phyloP scores from a whole-genome alignment of 140 eudicot species.

The Flaveria floridana region DNA sequence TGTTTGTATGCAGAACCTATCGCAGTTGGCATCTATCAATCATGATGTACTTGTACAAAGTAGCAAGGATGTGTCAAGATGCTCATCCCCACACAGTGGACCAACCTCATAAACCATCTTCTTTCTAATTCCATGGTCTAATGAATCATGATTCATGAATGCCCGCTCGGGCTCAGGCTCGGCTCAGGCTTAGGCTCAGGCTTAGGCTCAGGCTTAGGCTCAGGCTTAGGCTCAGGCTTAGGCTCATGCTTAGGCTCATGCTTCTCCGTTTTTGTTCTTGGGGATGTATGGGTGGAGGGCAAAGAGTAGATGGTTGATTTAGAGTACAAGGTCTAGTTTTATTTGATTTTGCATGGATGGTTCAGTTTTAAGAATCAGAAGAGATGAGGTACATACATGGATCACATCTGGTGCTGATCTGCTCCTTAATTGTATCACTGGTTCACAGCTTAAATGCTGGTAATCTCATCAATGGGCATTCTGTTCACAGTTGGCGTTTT shows the following conservation, averaged over 20 bases:
- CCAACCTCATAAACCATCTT: constrained; percentile 32
- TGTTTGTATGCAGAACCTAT: constrained; percentile 61
- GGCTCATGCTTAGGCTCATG: too few relatives aligned
- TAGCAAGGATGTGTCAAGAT: constrained; percentile 55
- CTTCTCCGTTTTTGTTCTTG: background rate
- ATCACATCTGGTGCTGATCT: constrained; percentile 18
- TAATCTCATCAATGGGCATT: background rate
- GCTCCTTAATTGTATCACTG: constrained; percentile 17
- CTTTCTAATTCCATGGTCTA: background rate
- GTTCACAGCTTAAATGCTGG: constrained; percentile 9
- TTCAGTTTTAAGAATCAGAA: constrained; percentile 10
- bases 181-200: too few relatives aligned
- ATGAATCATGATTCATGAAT: background rate
- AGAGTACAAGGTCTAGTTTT: constrained; percentile 17
- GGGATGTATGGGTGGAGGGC: background rate
- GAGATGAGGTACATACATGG: constrained; percentile 14
- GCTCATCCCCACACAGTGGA: constrained; percentile 53
- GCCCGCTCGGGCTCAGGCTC: background rate
- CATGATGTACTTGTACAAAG: constrained; percentile 75
- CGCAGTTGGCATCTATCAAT: constrained; percentile 81
- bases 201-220: too few relatives aligned
- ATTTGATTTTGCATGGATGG: background rate
- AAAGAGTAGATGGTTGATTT: constrained; percentile 17
- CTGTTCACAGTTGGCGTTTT: background rate
- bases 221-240: background rate